A percentile compares a stretch with the other conserved stretches of the same genome.
phyloP scores from a whole-genome alignment of 2,329 filamentous ascomycete species.

The Neonectria faginata region DNA sequence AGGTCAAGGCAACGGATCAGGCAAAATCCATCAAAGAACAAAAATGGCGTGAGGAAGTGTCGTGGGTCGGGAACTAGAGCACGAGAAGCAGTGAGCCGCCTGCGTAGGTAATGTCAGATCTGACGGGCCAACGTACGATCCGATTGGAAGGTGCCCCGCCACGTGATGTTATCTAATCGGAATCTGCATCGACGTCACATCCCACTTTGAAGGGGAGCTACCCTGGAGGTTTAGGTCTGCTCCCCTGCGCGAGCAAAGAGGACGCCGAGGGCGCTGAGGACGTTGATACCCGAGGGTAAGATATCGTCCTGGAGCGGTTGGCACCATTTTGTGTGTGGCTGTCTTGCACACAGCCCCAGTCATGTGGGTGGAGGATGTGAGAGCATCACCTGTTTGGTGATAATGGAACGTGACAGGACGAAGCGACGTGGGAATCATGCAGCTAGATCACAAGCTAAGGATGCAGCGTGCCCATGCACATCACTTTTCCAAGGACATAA shows the following conservation, averaged over 20 bases:
- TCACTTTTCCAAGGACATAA: constrained; percentile 14
- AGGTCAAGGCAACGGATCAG: constrained; percentile 6
- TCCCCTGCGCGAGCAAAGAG: not conserved
- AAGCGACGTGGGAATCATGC: constrained; percentile 14
- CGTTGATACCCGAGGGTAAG: not conserved
- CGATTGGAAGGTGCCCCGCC: constrained; percentile 25
- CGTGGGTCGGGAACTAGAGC: constrained; percentile 19
- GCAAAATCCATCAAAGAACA: constrained; percentile 21
- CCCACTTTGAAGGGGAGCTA: constrained; percentile 8
- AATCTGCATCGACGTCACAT: constrained; percentile 8
- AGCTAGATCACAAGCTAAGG: constrained; percentile 15
- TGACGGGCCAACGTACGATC: constrained; percentile 28
- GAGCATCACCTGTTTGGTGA: constrained; percentile 22
- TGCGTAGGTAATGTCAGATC: constrained; percentile 9
- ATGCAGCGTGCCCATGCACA: constrained; percentile 25
- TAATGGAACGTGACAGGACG: constrained; percentile 24
- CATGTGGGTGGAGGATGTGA: constrained; percentile 11
- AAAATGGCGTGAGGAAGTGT: constrained; percentile 11
- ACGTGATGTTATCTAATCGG: constrained; percentile 30
- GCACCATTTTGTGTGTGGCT: constrained; percentile 2
- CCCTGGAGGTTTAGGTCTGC: constrained; percentile 10
- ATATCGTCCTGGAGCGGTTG: not conserved
- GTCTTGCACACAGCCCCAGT: constrained; percentile 13
- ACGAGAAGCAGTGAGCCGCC: constrained; percentile 16
- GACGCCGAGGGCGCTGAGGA: not conserved